phyloP scores from a whole-genome alignment of 1,139 yeast species.

The Saccharomyces hybrid region DNA sequence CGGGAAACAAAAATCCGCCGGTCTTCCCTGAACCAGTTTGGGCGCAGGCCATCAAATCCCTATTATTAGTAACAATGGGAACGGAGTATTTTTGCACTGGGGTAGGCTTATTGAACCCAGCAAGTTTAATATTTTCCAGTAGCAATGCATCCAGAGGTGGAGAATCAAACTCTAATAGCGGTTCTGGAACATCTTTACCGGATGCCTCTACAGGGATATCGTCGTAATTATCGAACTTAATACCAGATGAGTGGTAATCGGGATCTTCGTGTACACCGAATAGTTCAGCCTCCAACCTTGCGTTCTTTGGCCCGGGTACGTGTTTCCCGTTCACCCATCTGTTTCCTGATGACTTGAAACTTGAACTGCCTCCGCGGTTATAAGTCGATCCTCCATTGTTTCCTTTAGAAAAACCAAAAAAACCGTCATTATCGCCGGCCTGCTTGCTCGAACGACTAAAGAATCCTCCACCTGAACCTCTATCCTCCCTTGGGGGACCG shows the following conservation, averaged over 20 bases:
- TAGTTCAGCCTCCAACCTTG: conserved; percentile 63
- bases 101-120: conserved; percentile 89
- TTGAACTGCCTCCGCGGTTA: conserved; percentile 17
- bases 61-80: conserved; percentile 87
- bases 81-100: conserved; percentile 98
- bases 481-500: neutral
- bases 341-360: conserved; percentile 30
- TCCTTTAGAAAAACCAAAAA: conserved; percentile 10
- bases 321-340: conserved; percentile 83
- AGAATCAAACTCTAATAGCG: conserved; percentile 71
- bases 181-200: conserved; percentile 90
- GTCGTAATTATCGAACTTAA: conserved; percentile 95
- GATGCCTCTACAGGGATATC: conserved; percentile 96
- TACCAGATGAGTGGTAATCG: conserved; percentile 80
- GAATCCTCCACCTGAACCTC: neutral
- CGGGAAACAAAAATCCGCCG: conserved; percentile 98
- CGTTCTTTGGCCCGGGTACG: conserved; percentile 68
- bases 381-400: neutral
- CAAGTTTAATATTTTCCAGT: conserved; percentile 74
- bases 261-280: conserved; percentile 82
- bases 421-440: conserved; percentile 15
- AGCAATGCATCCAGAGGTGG: conserved; percentile 87
- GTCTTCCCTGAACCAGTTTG: conserved; percentile 99
- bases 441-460: neutral
- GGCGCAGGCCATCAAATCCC: conserved; percentile 99